Evolutionary conservation across 2,329 filamentous ascomycete genomes (phyloP).

Genomic region (Scopulariopsis brevicaulis): DNA sequence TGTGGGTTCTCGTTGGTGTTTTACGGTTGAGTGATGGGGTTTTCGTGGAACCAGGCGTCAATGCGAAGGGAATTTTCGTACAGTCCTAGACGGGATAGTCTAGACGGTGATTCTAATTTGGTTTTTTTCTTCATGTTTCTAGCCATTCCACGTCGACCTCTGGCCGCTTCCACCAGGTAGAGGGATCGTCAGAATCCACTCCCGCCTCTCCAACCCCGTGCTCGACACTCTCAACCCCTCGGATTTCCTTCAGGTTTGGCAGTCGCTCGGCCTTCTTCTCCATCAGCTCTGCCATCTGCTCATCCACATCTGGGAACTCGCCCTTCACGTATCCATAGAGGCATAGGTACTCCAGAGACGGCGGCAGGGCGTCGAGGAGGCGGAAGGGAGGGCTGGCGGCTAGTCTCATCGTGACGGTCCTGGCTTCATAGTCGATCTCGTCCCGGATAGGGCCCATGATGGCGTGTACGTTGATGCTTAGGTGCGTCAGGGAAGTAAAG

Average conservation of each 20-base stretch:
- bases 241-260: conserved; percentile 4
- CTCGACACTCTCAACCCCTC: background rate
- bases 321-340: conserved; percentile 8
- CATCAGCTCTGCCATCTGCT: conserved; percentile 5
- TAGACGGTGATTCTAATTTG: no score
- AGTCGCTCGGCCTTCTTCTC: conserved; percentile 5
- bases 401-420: background rate
- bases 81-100: no score
- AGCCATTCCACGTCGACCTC: background rate
- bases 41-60: no score
- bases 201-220: background rate
- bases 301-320: conserved; percentile 1
- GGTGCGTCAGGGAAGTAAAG: conserved; percentile 4
- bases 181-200: background rate
- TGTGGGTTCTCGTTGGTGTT: no score
- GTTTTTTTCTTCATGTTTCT: background rate
- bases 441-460: background rate
- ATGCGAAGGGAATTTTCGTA: no score
- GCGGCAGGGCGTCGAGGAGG: conserved; percentile 7
- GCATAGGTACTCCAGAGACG: conserved; percentile 7
- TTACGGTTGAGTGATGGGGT: no score
- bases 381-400: background rate
- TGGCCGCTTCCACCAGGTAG: background rate
- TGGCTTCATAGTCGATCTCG: background rate
- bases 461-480: conserved; percentile 2